phyloP scores from a whole-genome alignment of 441 rosid species.

The Erodium chrysanthum region DNA sequence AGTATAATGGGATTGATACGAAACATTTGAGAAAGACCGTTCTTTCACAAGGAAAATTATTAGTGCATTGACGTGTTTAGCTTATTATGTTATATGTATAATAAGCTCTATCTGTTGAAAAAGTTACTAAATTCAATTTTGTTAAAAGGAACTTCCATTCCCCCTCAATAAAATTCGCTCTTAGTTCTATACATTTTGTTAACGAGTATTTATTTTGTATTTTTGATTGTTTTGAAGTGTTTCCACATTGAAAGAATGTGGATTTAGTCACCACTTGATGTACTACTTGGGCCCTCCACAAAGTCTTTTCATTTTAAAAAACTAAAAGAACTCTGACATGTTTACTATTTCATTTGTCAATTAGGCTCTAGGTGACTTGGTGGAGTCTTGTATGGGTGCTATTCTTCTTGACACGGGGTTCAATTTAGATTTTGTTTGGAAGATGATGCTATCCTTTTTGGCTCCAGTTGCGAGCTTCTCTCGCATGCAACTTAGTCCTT shows the following conservation, averaged over 20 bases:
- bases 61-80: not conserved
- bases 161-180: not conserved
- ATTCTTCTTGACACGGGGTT: constrained; percentile 76
- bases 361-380: constrained; percentile 91
- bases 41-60: not conserved
- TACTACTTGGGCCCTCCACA: too few species aligned
- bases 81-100: not conserved
- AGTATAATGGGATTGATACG: not conserved
- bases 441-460: constrained; percentile 56
- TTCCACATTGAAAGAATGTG: too few species aligned
- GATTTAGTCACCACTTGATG: too few species aligned
- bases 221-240: not conserved
- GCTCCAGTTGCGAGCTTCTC: constrained; percentile 53
- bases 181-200: not conserved
- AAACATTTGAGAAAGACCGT: not conserved
- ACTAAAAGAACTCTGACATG: constrained; percentile 14
- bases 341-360: constrained; percentile 13
- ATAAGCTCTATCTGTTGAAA: too few species aligned
- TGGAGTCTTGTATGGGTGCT: constrained; percentile 83
- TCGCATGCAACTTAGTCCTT: constrained; percentile 52
- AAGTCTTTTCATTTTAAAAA: constrained; percentile 7
- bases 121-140: too few species aligned
- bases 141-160: not conserved
- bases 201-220: not conserved
- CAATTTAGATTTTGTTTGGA: constrained; percentile 61